phyloP scores from a whole-genome alignment of 1,284 basidiomycete genomes.

The Rhodotorula sp. region DNA sequence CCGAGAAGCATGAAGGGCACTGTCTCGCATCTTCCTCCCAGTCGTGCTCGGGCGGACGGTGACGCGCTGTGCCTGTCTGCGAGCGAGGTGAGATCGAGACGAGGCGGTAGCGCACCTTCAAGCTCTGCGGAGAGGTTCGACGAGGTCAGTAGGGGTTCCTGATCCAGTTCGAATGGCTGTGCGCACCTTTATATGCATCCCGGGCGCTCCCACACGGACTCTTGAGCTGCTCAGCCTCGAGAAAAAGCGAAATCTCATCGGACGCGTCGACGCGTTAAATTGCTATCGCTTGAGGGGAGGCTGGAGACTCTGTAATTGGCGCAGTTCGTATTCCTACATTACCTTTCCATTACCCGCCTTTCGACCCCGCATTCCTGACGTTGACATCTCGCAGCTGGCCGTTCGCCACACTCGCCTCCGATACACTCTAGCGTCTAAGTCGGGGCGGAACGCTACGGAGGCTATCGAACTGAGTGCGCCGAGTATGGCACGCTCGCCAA shows the following conservation, averaged over 20 bases:
- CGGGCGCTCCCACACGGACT: background rate
- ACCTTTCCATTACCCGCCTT: background rate
- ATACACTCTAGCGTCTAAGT: background rate
- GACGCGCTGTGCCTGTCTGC: background rate
- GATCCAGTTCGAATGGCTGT: rapidly evolving
- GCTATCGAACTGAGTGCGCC: too few relatives aligned
- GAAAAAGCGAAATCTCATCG: background rate
- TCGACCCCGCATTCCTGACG: background rate
- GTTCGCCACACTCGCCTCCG: background rate
- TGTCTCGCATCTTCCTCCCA: background rate
- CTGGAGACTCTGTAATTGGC: background rate
- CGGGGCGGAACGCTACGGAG: too few relatives aligned
- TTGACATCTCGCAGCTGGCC: background rate
- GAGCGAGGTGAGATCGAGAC: background rate
- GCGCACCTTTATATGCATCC: constrained; percentile 10
- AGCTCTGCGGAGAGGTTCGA: constrained; percentile 10
- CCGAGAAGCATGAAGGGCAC: background rate
- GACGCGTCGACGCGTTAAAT: background rate
- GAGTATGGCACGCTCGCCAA: background rate
- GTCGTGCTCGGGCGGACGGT: background rate
- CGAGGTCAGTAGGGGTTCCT: background rate
- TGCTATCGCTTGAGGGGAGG: background rate
- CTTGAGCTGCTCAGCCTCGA: background rate
- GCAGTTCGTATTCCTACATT: background rate
- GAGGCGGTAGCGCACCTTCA: constrained; percentile 14